Conservation (phyloP, 768 basidiomycete genomes). For the Kwoniella heveanensis region DNA sequence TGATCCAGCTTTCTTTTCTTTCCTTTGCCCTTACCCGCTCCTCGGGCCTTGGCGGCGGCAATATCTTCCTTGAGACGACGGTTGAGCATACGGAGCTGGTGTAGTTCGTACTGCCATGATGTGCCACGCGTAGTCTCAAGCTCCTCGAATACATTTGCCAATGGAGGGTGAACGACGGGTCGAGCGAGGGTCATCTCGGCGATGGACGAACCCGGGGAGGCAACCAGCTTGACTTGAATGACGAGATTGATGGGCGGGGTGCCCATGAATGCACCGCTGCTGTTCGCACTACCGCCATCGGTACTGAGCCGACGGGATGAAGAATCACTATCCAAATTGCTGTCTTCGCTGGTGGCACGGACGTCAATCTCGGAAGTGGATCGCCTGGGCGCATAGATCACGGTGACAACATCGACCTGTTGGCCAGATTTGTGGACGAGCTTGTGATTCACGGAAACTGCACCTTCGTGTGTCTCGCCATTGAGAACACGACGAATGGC, state of each 20-base stretch:
- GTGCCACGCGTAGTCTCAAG: conserved; percentile 68
- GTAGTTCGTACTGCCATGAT: conserved; percentile 92
- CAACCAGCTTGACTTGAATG: conserved; percentile 49
- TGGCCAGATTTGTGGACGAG: conserved; percentile 44
- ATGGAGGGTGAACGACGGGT: conserved; percentile 38
- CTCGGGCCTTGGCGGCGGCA: conserved; percentile 28
- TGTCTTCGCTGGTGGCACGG: conserved; percentile 3
- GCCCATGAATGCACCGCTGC: conserved; percentile 11
- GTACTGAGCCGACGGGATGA: conserved; percentile 12
- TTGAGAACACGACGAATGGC: conserved; percentile 43
- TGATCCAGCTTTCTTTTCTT: conserved; percentile 33
- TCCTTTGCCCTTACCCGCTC: conserved; percentile 30
- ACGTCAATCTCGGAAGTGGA: conserved; percentile 17
- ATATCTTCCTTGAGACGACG: conserved; percentile 67
- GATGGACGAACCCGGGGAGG: not conserved
- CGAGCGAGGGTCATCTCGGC: conserved; percentile 28
- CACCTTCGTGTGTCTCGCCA: conserved; percentile 34
- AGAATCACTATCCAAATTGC: conserved; percentile 10
- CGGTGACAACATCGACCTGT: conserved; percentile 54
- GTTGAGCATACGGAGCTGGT: conserved; percentile 76
- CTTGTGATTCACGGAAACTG: conserved; percentile 52
- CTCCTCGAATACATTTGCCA: conserved; percentile 70
- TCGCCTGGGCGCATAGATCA: conserved; percentile 43
- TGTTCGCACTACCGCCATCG: not conserved
- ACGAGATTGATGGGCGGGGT: conserved; percentile 45